Evolutionary conservation across 805 yeast genomes (phyloP).

Genomic region (Nakazawaea wickerhamii): DNA sequence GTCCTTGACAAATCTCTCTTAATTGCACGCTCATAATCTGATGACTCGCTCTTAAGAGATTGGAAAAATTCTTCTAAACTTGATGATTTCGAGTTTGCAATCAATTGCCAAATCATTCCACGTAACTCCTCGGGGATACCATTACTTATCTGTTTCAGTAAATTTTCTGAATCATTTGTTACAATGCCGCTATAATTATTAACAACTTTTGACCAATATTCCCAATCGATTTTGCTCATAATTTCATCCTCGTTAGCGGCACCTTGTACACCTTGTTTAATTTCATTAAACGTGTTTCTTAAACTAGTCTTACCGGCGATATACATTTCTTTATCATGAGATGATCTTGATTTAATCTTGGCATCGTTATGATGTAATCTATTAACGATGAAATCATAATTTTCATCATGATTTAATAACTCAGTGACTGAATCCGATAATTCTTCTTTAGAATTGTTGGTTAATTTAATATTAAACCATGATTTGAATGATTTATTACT

Average conservation of each 20-base stretch:
- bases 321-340: constrained; percentile 24
- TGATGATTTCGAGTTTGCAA: constrained; percentile 70
- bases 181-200: constrained; percentile 71
- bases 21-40: constrained; percentile 70
- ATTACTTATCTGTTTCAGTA: constrained; percentile 54
- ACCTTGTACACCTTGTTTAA: constrained; percentile 41
- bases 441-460: constrained; percentile 5
- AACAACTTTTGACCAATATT: constrained; percentile 81
- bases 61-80: constrained; percentile 55
- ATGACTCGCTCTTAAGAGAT: constrained; percentile 38
- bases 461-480: constrained; percentile 11
- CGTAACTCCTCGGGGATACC: constrained; percentile 86
- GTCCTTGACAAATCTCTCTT: constrained; percentile 83
- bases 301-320: constrained; percentile 29
- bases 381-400: constrained; percentile 55
- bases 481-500: constrained; percentile 9
- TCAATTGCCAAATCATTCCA: constrained; percentile 90
- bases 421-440: constrained; percentile 4
- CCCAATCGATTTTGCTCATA: constrained; percentile 56
- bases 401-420: constrained; percentile 22
- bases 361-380: constrained; percentile 52
- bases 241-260: constrained; percentile 28
- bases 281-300: constrained; percentile 39
- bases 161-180: constrained; percentile 49
- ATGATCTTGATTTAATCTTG: constrained; percentile 40